A percentile compares a stretch with the other conserved stretches of the same genome.
Evolutionary conservation across 306 rosid species (phyloP).

Genomic region (Astragalus glycyphyllos): DNA sequence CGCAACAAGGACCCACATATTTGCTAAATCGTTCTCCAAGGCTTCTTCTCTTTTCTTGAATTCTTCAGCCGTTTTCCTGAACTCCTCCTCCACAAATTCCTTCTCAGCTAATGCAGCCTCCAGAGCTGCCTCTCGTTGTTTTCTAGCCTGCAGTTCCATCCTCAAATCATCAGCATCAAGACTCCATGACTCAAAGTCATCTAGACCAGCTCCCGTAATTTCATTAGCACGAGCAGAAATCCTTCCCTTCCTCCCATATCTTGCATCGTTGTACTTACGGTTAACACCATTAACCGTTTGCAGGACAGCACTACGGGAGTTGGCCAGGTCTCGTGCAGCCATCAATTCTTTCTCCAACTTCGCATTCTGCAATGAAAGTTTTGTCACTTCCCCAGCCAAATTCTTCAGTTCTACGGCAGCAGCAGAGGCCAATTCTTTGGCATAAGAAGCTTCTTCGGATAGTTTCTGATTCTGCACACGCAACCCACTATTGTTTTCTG

Average conservation of each 20-base stretch:
- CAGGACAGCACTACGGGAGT: slow-evolving; percentile 57
- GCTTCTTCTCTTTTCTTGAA: slow-evolving; percentile 95
- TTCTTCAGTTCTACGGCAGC: slow-evolving; percentile 98
- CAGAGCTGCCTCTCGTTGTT: slow-evolving; percentile 90
- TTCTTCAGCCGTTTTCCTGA: slow-evolving; percentile 81
- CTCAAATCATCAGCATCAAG: slow-evolving; percentile 79
- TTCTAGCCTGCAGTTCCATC: slow-evolving; percentile 94
- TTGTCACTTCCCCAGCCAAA: slow-evolving; percentile 98
- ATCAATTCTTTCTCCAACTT: slow-evolving; percentile 87
- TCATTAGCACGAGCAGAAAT: slow-evolving; percentile 70
- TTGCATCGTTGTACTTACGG: slow-evolving; percentile 74
- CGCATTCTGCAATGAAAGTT: slow-evolving; percentile 81
- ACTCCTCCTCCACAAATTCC: slow-evolving; percentile 83
- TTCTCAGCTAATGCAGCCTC: slow-evolving; percentile 94
- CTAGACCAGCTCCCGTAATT: slow-evolving; percentile 56
- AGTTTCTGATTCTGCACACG: slow-evolving; percentile 93
- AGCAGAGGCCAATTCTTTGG: slow-evolving; percentile 97
- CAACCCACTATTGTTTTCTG: slow-evolving; percentile 95
- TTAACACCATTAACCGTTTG: slow-evolving; percentile 66
- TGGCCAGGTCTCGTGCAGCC: slow-evolving; percentile 75
- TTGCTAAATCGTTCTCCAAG: slow-evolving; percentile 95
- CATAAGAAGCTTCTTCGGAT: slow-evolving; percentile 98
- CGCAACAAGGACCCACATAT: slow-evolving; percentile 99
- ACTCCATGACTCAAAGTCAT: slow-evolving; percentile 83
- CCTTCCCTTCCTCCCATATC: slow-evolving; percentile 88